Evolutionary conservation across 164 flowering plant genomes (phyloP).

Genomic region (Tetrastigma voinierianum): DNA sequence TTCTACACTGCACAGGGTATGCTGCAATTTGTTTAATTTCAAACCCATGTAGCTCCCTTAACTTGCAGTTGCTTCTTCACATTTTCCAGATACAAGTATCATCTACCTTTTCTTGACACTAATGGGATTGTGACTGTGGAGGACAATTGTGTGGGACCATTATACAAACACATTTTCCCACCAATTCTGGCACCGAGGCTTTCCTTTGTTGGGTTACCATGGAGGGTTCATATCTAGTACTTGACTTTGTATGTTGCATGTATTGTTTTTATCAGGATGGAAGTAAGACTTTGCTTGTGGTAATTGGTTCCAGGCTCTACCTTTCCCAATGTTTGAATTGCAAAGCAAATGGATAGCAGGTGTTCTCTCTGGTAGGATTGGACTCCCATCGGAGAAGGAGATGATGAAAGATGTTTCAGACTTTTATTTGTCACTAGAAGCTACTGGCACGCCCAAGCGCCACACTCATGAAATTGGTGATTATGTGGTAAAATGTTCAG

Average conservation of each 20-base stretch:
- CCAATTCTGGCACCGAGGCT: constrained; percentile 36
- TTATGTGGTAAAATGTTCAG: too few relatives aligned
- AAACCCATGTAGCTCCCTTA: neutral
- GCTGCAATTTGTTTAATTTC: neutral
- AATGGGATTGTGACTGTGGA: constrained; percentile 34
- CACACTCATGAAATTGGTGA: constrained; percentile 38
- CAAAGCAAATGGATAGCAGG: constrained; percentile 76
- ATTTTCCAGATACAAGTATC: constrained; percentile 28
- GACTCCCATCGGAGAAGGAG: constrained; percentile 46
- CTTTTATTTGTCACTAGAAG: constrained; percentile 45
- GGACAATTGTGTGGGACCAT: constrained; percentile 43
- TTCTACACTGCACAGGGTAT: constrained; percentile 47
- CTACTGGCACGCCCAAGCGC: constrained; percentile 49
- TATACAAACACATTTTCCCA: constrained; percentile 49
- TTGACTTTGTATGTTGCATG: neutral
- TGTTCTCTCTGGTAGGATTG: constrained; percentile 47
- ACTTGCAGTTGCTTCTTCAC: too few relatives aligned
- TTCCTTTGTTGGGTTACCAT: constrained; percentile 40
- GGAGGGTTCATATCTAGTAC: constrained; percentile 14
- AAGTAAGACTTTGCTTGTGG: neutral
- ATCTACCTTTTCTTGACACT: constrained; percentile 38
- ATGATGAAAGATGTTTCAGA: constrained; percentile 48
- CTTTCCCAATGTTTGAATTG: constrained; percentile 54
- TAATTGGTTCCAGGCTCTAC: constrained; percentile 44
- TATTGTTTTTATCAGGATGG: neutral